A percentile compares a stretch with the other conserved stretches of the same genome.
phyloP scores from a whole-genome alignment of 2,329 filamentous ascomycete species.

The Amesomyces nigricolor region DNA sequence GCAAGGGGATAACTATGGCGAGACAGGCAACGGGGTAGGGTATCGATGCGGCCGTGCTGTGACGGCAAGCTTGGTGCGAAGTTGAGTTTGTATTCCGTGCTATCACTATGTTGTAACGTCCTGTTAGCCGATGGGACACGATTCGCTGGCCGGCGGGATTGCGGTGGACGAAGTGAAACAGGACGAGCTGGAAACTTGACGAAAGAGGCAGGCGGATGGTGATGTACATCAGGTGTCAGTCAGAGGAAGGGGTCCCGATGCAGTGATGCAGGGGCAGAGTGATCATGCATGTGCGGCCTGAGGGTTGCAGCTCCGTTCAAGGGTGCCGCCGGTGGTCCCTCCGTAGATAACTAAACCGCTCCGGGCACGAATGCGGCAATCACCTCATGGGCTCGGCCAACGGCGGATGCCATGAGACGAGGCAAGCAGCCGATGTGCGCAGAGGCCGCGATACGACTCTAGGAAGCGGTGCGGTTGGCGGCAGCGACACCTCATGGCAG shows the following conservation, averaged over 20 bases:
- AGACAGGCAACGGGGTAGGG: not conserved
- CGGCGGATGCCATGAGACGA: not conserved
- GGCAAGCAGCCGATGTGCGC: not conserved
- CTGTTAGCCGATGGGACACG: slow-evolving; percentile 17
- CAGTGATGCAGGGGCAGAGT: not conserved
- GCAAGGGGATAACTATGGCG: not conserved
- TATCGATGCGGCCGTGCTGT: slow-evolving; percentile 14
- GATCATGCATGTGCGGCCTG: slow-evolving; percentile 9
- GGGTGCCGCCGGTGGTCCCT: too few relatives aligned
- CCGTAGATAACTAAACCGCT: not conserved
- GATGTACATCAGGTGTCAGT: not conserved
- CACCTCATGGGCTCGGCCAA: not conserved
- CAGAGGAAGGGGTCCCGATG: not conserved
- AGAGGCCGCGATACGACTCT: not conserved
- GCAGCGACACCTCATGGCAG: not conserved
- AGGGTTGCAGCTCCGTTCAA: not conserved
- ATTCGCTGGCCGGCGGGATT: slow-evolving; percentile 10
- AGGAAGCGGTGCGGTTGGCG: too few relatives aligned
- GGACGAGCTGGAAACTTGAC: slow-evolving; percentile 14
- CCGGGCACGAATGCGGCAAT: slow-evolving; percentile 2
- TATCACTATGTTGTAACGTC: not conserved
- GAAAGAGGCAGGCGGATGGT: slow-evolving; percentile 12
- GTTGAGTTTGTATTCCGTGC: too few relatives aligned
- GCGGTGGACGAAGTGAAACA: slow-evolving; percentile 20
- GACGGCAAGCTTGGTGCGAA: slow-evolving; percentile 5